phyloP scores from a whole-genome alignment of 805 yeast genomes.

The Metschnikowia santaceciliae region DNA sequence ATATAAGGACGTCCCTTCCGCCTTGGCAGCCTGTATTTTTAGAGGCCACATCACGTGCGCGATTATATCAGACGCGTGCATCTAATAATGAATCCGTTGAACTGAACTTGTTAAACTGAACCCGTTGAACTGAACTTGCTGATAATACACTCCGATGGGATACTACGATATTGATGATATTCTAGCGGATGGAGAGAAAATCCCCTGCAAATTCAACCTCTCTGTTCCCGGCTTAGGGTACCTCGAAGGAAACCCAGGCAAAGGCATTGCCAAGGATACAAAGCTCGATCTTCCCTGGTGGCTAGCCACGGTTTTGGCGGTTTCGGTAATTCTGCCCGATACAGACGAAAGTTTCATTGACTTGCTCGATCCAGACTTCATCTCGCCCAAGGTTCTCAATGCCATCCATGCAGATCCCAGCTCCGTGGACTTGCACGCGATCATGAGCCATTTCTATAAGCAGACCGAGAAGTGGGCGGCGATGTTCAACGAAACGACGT shows the following conservation, averaged over 20 bases:
- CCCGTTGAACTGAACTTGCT: neutral
- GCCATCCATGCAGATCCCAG: slow-evolving; percentile 74
- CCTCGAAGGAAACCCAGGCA: slow-evolving; percentile 72
- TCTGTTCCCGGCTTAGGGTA: slow-evolving; percentile 86
- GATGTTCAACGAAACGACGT: slow-evolving; percentile 62
- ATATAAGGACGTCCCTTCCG: neutral
- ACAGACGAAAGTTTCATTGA: slow-evolving; percentile 54
- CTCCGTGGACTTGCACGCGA: slow-evolving; percentile 62
- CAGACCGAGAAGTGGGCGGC: slow-evolving; percentile 75
- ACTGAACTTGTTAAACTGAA: too few species aligned
- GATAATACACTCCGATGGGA: slow-evolving; percentile 10
- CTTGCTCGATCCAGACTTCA: slow-evolving; percentile 66
- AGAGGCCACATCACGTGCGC: neutral
- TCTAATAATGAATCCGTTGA: neutral
- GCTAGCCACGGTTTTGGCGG: slow-evolving; percentile 78
- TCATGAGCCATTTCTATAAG: slow-evolving; percentile 63
- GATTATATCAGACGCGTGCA: neutral
- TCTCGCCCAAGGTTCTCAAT: slow-evolving; percentile 62
- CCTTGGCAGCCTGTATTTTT: neutral
- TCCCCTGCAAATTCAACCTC: slow-evolving; percentile 76
- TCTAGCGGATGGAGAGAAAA: slow-evolving; percentile 62
- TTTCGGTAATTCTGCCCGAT: slow-evolving; percentile 30
- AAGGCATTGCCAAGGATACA: slow-evolving; percentile 53
- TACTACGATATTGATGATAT: slow-evolving; percentile 80
- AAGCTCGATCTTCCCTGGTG: slow-evolving; percentile 81